These are phyloP conservation scores for Calamus simplicifolius DNA, from an alignment of 176 grass and related monocot genomes.

Conservation along the genomic window DNA sequence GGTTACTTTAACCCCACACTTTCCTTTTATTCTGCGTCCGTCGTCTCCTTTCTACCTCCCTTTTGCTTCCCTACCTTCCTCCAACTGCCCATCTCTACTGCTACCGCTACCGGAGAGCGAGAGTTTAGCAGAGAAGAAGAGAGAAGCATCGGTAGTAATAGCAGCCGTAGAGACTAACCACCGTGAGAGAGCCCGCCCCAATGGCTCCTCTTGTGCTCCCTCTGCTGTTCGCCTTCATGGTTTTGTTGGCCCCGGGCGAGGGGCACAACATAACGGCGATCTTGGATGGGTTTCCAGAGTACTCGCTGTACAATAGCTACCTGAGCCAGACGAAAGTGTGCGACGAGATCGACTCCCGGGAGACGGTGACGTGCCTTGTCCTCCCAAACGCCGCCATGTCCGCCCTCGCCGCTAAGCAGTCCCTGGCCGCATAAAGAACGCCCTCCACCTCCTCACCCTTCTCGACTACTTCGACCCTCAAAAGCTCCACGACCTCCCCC, in stretches of 20 bases:
- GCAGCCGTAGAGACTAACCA: no score
- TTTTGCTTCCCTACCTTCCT: constrained; percentile 18
- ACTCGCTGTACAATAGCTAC: constrained; percentile 82
- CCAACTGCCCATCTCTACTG: background rate
- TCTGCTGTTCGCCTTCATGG: background rate
- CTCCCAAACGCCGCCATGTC: constrained; percentile 84
- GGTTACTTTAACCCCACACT: background rate
- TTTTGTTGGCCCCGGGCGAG: background rate
- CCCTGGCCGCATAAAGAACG: constrained; percentile 81
- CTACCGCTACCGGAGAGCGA: no score
- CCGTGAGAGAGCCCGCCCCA: no score
- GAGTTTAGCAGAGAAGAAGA: no score
- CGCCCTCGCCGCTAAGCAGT: constrained; percentile 62
- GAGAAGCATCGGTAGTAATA: no score
- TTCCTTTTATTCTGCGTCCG: no score
- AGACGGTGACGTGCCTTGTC: constrained; percentile 74
- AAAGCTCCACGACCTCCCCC: constrained; percentile 78
- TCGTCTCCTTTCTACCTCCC: background rate
- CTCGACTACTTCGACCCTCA: constrained; percentile 90
- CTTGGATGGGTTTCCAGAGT: constrained; percentile 62
- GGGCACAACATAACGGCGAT: constrained; percentile 92
- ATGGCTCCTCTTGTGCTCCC: constrained; percentile 5
- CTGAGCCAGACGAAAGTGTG: constrained; percentile 88
- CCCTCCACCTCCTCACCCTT: constrained; percentile 80
- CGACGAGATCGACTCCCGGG: constrained; percentile 88